These are phyloP conservation scores for Ricinus communis DNA, from an alignment of 345 rosid genomes.

Conservation along the genomic window DNA sequence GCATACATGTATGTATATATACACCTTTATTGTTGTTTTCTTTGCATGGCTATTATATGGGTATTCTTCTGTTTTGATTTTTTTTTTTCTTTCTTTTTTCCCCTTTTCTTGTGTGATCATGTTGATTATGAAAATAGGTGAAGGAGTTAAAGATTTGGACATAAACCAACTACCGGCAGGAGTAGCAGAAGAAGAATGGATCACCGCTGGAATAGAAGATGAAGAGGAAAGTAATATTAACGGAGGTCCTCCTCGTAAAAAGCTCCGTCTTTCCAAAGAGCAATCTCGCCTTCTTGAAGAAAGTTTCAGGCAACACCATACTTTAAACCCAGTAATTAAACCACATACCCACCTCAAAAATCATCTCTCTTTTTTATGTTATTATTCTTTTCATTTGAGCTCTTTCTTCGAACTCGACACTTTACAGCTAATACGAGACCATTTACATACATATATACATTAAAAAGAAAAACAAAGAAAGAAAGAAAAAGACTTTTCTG, in stretches of 20 bases:
- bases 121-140: slow-evolving; percentile 9
- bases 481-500: too few relatives aligned
- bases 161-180: slow-evolving; percentile 61
- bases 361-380: too few relatives aligned
- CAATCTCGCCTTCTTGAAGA: slow-evolving; percentile 96
- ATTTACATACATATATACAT: too few relatives aligned
- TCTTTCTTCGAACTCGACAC: too few relatives aligned
- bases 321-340: slow-evolving; percentile 46
- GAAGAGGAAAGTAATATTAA: slow-evolving; percentile 44
- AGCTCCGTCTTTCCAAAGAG: slow-evolving; percentile 86
- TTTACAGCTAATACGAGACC: too few relatives aligned
- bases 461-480: too few relatives aligned
- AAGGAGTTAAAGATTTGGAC: slow-evolving; percentile 58
- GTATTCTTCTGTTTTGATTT: background rate
- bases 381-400: background rate
- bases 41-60: slow-evolving; percentile 10
- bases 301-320: slow-evolving; percentile 86
- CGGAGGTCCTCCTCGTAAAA: slow-evolving; percentile 75
- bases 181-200: slow-evolving; percentile 45
- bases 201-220: slow-evolving; percentile 45
- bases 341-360: background rate
- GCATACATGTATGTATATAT: too few relatives aligned
- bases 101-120: background rate
- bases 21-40: background rate
- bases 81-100: background rate